These are phyloP conservation scores for Solanum peruvianum DNA, from an alignment of 257 asterid species.

Conservation along the genomic window DNA sequence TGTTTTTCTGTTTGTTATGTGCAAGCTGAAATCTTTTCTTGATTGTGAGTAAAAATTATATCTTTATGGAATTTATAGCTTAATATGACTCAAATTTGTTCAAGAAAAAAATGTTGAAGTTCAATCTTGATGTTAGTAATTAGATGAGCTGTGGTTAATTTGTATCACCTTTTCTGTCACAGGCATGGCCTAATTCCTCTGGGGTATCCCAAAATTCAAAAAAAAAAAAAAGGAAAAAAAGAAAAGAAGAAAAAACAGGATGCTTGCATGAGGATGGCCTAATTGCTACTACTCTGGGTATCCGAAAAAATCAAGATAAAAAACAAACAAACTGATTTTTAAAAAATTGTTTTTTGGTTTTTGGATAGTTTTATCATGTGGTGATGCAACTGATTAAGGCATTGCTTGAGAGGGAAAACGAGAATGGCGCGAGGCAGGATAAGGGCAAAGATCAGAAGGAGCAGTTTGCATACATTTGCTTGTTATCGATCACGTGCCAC, in stretches of 20 bases:
- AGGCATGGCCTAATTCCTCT: background rate
- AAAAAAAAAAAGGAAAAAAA: background rate
- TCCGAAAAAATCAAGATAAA: background rate
- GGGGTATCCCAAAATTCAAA: background rate
- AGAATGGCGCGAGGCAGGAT: slow-evolving; percentile 67
- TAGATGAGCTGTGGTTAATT: background rate
- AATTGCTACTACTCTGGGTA: background rate
- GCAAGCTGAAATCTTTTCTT: background rate
- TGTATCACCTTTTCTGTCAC: background rate
- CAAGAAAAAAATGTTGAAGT: background rate
- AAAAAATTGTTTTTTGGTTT: background rate
- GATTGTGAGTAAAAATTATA: background rate
- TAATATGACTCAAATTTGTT: background rate
- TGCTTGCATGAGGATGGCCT: background rate
- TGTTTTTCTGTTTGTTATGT: background rate
- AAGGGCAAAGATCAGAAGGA: slow-evolving; percentile 68
- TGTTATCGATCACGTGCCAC: slow-evolving; percentile 44
- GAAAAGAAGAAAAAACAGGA: background rate
- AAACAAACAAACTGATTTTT: background rate
- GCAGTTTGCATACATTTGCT: slow-evolving; percentile 67
- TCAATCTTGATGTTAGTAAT: background rate
- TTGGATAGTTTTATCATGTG: background rate
- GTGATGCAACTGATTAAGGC: background rate
- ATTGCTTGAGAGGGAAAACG: slow-evolving; percentile 7
- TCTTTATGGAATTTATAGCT: background rate